These are phyloP conservation scores for Remersonia thermophila DNA, from an alignment of 2,329 filamentous ascomycete species.

Conservation along the genomic window DNA sequence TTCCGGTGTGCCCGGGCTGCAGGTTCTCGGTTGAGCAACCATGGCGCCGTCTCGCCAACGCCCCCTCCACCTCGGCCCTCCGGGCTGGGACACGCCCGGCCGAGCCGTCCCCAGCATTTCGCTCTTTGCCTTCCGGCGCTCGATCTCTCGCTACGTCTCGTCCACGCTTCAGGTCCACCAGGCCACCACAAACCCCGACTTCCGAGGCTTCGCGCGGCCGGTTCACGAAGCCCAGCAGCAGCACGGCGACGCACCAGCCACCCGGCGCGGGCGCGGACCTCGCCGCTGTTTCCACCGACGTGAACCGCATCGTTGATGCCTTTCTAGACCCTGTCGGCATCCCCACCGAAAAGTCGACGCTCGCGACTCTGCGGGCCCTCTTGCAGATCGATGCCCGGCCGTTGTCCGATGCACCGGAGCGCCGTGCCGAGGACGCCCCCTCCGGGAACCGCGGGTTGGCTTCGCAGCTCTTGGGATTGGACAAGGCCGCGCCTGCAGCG, in stretches of 20 bases:
- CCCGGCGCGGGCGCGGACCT: slow-evolving; percentile 24
- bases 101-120: slow-evolving; percentile 4
- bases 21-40: slow-evolving; percentile 19
- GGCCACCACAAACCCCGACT: slow-evolving; percentile 3
- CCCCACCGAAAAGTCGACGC: slow-evolving; percentile 31
- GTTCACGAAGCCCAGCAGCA: slow-evolving; percentile 8
- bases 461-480: slow-evolving; percentile 16
- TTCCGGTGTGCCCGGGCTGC: slow-evolving; percentile 17
- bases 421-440: slow-evolving; percentile 24
- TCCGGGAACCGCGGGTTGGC: slow-evolving; percentile 26
- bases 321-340: slow-evolving; percentile 34
- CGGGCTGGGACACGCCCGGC: slow-evolving; percentile 6
- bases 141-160: slow-evolving; percentile 14
- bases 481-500: slow-evolving; percentile 9
- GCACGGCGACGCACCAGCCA: slow-evolving; percentile 7
- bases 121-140: slow-evolving; percentile 6
- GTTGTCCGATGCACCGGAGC: slow-evolving; percentile 26
- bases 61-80: slow-evolving; percentile 11
- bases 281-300: slow-evolving; percentile 28
- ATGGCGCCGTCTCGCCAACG: slow-evolving; percentile 15
- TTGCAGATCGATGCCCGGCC: slow-evolving; percentile 29
- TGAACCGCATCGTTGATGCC: slow-evolving; percentile 30
- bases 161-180: slow-evolving; percentile 11
- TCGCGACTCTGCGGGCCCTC: slow-evolving; percentile 32
- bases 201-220: slow-evolving; percentile 6